Evolutionary conservation across 805 yeast species (phyloP).

Genomic region (Starmerella khaoyaiensis): DNA sequence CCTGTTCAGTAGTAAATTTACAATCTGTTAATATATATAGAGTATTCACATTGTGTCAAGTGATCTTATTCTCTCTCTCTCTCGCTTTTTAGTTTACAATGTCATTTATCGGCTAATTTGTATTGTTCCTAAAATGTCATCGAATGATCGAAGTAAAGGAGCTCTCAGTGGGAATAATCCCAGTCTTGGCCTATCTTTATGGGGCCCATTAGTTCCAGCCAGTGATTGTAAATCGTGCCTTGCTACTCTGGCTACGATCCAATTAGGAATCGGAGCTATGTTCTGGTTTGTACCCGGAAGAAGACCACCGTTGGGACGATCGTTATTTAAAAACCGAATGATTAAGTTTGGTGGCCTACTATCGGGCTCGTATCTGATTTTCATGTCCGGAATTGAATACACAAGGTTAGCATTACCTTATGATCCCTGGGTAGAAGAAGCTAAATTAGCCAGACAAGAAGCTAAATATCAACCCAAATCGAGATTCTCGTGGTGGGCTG

Average conservation of each 20-base stretch:
- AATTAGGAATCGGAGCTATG: conserved; percentile 37
- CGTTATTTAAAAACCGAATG: conserved; percentile 23
- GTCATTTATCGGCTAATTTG: no score
- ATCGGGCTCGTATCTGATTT: conserved; percentile 38
- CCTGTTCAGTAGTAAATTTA: conserved; percentile 4
- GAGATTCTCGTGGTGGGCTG: conserved; percentile 20
- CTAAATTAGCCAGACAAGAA: conserved; percentile 38
- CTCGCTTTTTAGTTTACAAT: no score
- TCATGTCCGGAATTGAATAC: conserved; percentile 44
- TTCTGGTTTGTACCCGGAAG: conserved; percentile 22
- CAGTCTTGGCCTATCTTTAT: conserved; percentile 43
- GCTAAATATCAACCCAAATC: background rate
- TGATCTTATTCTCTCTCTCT: background rate
- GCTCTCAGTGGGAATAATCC: no score
- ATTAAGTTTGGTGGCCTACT: conserved; percentile 27
- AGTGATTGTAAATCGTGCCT: conserved; percentile 48
- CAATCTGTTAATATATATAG: background rate
- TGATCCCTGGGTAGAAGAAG: conserved; percentile 69
- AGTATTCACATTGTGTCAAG: background rate
- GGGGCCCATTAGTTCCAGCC: conserved; percentile 69
- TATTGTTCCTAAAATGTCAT: no score
- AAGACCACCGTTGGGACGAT: conserved; percentile 14
- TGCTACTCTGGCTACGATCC: conserved; percentile 40
- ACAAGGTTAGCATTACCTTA: conserved; percentile 34
- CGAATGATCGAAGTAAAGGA: no score